These are phyloP conservation scores for Fraxinus greggii DNA, from an alignment of 305 asterid genomes.

Conservation along the genomic window DNA sequence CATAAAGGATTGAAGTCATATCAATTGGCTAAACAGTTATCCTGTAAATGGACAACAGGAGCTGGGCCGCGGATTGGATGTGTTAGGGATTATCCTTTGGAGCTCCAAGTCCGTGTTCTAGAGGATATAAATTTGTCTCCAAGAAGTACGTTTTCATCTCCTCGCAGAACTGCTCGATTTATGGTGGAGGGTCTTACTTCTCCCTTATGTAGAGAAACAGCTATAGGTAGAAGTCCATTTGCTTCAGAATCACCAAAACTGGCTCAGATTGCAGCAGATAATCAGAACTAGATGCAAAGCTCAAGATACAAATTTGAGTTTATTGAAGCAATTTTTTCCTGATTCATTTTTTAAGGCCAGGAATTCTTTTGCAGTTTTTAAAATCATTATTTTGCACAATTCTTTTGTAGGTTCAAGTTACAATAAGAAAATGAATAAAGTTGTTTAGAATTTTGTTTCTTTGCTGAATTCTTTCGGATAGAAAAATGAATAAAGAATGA, in stretches of 20 bases:
- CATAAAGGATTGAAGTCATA: conserved; percentile 66
- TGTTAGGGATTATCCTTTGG: conserved; percentile 78
- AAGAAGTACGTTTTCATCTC: conserved; percentile 32
- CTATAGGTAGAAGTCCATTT: neutral
- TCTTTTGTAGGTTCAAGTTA: neutral
- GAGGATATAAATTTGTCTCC: conserved; percentile 79
- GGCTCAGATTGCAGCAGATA: neutral
- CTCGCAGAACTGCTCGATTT: conserved; percentile 28
- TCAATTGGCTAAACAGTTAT: conserved; percentile 66
- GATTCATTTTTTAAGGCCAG: neutral
- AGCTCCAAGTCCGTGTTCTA: conserved; percentile 68
- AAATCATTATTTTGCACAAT: neutral
- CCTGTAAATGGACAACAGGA: conserved; percentile 86
- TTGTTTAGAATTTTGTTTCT: neutral
- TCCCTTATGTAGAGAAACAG: conserved; percentile 4
- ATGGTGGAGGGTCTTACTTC: conserved; percentile 9
- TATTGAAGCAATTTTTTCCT: neutral
- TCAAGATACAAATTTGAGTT: neutral
- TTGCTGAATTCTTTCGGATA: neutral
- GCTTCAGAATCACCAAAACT: neutral
- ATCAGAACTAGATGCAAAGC: neutral
- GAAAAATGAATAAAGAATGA: too few relatives aligned
- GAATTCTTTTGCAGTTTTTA: neutral
- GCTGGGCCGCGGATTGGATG: conserved; percentile 94
- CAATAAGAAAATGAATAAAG: neutral